These are phyloP conservation scores for Nasturtium officinale DNA, from an alignment of 345 rosid genomes.

Conservation along the genomic window DNA sequence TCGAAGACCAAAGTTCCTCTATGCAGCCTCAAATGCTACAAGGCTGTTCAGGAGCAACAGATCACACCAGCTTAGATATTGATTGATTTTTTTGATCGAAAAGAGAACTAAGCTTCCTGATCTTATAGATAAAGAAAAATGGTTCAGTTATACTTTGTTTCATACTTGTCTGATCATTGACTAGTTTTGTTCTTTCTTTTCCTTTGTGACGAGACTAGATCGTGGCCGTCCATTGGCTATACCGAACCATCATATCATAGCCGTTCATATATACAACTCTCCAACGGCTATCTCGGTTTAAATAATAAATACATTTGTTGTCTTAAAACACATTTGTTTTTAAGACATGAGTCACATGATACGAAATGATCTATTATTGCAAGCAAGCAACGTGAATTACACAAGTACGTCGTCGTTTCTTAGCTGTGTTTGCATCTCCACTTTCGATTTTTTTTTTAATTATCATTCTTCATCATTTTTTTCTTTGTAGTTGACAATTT, in stretches of 20 bases:
- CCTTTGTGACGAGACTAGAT: conserved; percentile 29
- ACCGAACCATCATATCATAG: conserved; percentile 37
- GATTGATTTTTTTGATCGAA: conserved; percentile 48
- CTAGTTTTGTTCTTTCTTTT: background rate
- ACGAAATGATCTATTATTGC: conserved; percentile 37
- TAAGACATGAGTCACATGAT: conserved; percentile 31
- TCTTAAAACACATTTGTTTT: no score
- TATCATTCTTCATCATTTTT: conserved; percentile 6
- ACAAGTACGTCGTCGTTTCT: conserved; percentile 28
- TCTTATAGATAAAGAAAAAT: conserved; percentile 21
- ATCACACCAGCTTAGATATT: conserved; percentile 16
- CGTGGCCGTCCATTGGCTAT: conserved; percentile 29
- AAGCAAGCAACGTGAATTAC: conserved; percentile 3
- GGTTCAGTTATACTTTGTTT: conserved; percentile 16
- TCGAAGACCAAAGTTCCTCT: conserved; percentile 86
- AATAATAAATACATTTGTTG: background rate
- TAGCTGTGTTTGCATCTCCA: conserved; percentile 18
- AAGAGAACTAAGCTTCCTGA: conserved; percentile 10
- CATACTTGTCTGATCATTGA: conserved; percentile 19
- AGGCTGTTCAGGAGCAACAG: conserved; percentile 62
- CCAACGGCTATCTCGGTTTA: conserved; percentile 32
- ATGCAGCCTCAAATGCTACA: conserved; percentile 92
- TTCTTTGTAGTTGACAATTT: conserved; percentile 33
- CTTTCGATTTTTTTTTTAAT: background rate
- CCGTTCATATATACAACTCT: conserved; percentile 37